Evolutionary conservation across 139 green algal genomes (phyloP).

Genomic region (Chlorella sorokiniana): DNA sequence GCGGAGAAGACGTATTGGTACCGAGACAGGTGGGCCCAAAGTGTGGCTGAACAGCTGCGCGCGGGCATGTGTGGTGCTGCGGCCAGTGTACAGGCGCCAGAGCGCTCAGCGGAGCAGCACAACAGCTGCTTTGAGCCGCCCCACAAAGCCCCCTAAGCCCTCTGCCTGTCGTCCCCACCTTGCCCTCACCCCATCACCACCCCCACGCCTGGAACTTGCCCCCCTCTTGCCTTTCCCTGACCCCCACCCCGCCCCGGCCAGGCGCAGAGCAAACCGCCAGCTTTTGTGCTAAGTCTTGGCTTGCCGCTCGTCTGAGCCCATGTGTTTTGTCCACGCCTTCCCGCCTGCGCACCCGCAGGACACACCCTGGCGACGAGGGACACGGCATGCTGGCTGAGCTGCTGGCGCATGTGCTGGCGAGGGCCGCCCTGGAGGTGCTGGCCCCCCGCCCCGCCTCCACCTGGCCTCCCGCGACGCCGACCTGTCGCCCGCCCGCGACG

Average conservation of each 20-base stretch:
- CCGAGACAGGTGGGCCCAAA: conserved; percentile 1
- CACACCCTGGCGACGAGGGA: conserved; percentile 20
- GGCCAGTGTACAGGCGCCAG: background rate
- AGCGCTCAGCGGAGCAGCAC: too few relatives aligned
- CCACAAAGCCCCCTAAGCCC: too few relatives aligned
- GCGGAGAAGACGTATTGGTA: conserved; percentile 11
- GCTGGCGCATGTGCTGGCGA: conserved; percentile 5
- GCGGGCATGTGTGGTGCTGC: background rate
- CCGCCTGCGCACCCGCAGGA: background rate
- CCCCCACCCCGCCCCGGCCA: too few relatives aligned
- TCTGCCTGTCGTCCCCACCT: too few relatives aligned
- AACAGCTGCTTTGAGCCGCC: too few relatives aligned
- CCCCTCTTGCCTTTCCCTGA: too few relatives aligned
- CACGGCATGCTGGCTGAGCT: conserved; percentile 28
- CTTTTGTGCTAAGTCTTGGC: too few relatives aligned
- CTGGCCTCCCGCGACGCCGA: background rate
- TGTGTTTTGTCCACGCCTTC: too few relatives aligned
- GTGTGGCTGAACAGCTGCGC: background rate
- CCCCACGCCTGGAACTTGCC: too few relatives aligned
- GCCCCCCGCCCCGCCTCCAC: conserved; percentile 11
- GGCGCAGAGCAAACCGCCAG: too few relatives aligned
- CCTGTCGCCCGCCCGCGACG: background rate
- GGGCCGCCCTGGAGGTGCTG: background rate
- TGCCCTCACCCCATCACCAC: too few relatives aligned
- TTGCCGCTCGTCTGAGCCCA: too few relatives aligned